Base-by-base conservation (phyloP, 108 stramenopile genomes). In the Discostella stelligeroides region DNA sequence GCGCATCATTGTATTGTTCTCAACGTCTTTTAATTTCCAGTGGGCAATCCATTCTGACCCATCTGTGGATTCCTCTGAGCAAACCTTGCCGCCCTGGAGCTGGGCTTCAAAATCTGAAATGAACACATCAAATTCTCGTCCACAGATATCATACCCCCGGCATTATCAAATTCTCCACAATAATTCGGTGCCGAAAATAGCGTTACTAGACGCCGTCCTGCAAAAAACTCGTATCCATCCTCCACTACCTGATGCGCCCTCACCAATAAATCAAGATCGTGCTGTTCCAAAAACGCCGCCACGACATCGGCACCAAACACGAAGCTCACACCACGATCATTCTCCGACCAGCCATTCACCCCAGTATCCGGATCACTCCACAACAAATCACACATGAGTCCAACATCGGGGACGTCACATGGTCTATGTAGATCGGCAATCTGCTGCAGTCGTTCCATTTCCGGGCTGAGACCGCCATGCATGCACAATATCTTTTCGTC, bases 401-500 rank as follows among this genome's bases (percentile, higher is more conserved):
- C 96, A 9, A 85, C 84, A 76, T 96, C 93, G 12, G 97, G 97
- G 1, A 97, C 97, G 59, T 97, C 95, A 54, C 90, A 92, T 23
- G 95, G 95, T 49, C 97, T 76, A 51, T 82, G 68, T 39, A 97
- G 60, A 55, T 89, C 84, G 40, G 86, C 82, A 81, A 97, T 96
- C 66, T 96, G 94, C 20, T 88, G 76, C 59, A 96, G 63, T 10
- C 79, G 42, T 53, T 85, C 71, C 48, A 97, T 74, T 64, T 96
- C 89, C 45, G 95, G 95, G 53, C 80, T 82, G 17, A 98, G 70
- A 30, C 96, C 97, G 8, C 97, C 97, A 56, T 98, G 97, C 89
- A 96, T 95, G 86, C 96, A 97, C 28, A 98, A 73, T 59, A 98
- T 98, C 82, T 97, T 97, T 56, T 96, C 97, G 62, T 98, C 97